Evolutionary conservation across 331 rosid species (phyloP).

Genomic region (Cydonia oblonga): DNA sequence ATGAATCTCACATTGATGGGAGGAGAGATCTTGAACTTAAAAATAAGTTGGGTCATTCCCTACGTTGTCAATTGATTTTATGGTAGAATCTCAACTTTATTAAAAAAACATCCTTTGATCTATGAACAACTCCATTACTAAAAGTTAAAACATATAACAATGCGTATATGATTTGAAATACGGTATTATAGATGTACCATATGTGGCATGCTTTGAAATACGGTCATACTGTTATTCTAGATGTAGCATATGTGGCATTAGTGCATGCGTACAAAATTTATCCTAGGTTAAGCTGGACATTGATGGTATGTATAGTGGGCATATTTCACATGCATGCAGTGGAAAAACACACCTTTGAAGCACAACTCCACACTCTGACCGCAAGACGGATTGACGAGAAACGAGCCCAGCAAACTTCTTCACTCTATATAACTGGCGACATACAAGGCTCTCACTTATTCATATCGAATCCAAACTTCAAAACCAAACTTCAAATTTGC

Average conservation of each 20-base stretch:
- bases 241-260: no score
- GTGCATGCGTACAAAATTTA: not conserved
- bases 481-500: not conserved
- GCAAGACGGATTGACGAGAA: not conserved
- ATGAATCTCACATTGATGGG: no score
- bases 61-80: no score
- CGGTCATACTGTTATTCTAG: no score
- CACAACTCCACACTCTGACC: conserved; percentile 14
- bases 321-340: not conserved
- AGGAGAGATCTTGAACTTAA: no score
- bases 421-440: not conserved
- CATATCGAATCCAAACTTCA: not conserved
- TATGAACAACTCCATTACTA: not conserved
- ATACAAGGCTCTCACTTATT: not conserved
- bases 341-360: not conserved
- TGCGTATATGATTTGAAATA: not conserved
- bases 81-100: no score
- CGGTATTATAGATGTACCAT: no score
- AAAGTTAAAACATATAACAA: no score
- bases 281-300: not conserved
- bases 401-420: not conserved
- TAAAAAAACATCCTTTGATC: no score
- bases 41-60: no score
- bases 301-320: not conserved
- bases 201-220: no score